These are phyloP conservation scores for Xenoacremonium recifei DNA, from an alignment of 2,329 filamentous ascomycete genomes.

Conservation along the genomic window DNA sequence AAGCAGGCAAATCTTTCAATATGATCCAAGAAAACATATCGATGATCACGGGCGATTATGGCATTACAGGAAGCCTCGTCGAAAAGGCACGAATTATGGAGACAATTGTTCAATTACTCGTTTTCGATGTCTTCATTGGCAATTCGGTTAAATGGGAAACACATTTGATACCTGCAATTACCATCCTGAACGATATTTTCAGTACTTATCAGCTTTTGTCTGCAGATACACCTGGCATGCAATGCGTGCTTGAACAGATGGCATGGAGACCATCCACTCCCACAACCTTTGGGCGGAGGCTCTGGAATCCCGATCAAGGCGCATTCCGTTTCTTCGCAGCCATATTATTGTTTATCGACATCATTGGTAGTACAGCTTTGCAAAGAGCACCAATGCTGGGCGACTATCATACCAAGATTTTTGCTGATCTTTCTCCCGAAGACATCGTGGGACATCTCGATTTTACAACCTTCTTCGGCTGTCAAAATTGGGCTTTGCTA, in stretches of 20 bases:
- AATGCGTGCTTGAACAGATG: not conserved
- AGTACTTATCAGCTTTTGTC: not conserved
- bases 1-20: not conserved
- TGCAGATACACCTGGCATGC: too few relatives aligned
- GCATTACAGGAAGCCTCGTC: not conserved
- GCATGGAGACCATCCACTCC: not conserved
- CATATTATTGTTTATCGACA: conserved; percentile 28
- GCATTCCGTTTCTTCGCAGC: conserved; percentile 35
- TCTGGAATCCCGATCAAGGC: conserved; percentile 33
- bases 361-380: conserved; percentile 8
- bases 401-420: not conserved
- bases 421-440: too few relatives aligned
- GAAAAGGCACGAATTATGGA: not conserved
- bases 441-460: too few relatives aligned
- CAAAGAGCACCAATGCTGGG: not conserved
- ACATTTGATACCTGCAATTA: not conserved
- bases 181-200: not conserved
- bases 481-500: not conserved
- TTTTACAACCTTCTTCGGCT: too few relatives aligned
- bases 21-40: not conserved
- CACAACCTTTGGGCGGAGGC: conserved; percentile 10
- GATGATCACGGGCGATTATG: not conserved
- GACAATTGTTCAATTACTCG: not conserved
- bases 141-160: not conserved
- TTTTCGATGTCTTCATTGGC: not conserved